Conservation (phyloP, 257 asterid species). For the Rehmannia glutinosa region DNA sequence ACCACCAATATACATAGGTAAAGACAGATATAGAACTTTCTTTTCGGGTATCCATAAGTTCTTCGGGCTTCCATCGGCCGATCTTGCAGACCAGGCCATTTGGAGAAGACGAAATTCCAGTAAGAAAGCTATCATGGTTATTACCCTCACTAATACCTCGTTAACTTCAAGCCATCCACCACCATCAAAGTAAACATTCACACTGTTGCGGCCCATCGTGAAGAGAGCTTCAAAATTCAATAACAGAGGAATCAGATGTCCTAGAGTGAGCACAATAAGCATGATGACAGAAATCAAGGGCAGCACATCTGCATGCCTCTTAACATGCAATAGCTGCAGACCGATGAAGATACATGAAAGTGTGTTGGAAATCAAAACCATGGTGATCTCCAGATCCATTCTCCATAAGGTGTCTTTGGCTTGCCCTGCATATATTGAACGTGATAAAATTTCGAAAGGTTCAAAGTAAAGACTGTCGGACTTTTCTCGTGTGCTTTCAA, state of each 20-base stretch:
- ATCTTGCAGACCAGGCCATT: constrained; percentile 71
- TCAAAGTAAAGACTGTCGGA: constrained; percentile 65
- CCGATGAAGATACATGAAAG: constrained; percentile 62
- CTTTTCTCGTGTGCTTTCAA: constrained; percentile 60
- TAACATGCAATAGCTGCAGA: constrained; percentile 70
- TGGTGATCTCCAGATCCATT: constrained; percentile 86
- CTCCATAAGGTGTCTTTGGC: constrained; percentile 76
- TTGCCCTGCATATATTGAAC: constrained; percentile 53
- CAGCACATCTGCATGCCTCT: constrained; percentile 47
- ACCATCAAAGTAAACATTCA: constrained; percentile 51
- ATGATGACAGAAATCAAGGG: constrained; percentile 60
- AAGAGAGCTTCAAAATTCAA: constrained; percentile 86
- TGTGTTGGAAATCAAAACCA: constrained; percentile 76
- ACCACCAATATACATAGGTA: constrained; percentile 67
- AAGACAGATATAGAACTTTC: constrained; percentile 58
- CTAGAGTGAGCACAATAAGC: constrained; percentile 67
- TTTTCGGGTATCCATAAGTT: constrained; percentile 58
- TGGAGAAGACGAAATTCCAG: constrained; percentile 81
- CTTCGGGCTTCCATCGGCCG: constrained; percentile 35
- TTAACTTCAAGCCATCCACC: constrained; percentile 85
- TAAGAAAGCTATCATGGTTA: constrained; percentile 88
- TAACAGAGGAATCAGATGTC: constrained; percentile 71
- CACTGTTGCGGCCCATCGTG: constrained; percentile 37
- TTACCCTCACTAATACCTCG: constrained; percentile 80
- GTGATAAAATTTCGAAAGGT: constrained; percentile 52